Evolutionary conservation across 495 filamentous ascomycete genomes (phyloP).

Genomic region (Lasiosphaeria miniovina): DNA sequence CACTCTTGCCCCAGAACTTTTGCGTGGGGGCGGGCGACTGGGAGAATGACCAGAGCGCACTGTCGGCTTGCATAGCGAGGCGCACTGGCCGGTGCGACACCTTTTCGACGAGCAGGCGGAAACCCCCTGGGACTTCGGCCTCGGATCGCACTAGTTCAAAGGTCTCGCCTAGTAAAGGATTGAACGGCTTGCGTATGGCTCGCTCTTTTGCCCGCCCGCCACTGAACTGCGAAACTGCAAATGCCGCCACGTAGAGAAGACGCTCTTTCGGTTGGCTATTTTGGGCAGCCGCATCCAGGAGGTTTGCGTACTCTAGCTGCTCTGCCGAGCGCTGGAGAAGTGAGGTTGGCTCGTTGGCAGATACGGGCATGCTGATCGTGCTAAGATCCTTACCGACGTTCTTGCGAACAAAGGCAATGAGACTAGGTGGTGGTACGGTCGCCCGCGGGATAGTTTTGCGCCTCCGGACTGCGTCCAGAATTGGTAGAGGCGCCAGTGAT

Average conservation of each 20-base stretch:
- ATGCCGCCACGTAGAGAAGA: conserved; percentile 80
- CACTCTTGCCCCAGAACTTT: conserved; percentile 98
- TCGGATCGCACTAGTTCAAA: conserved; percentile 91
- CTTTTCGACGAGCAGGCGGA: conserved; percentile 89
- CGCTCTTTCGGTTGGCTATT: conserved; percentile 60
- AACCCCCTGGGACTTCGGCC: conserved; percentile 61
- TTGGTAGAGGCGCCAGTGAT: conserved; percentile 72
- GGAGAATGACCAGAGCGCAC: conserved; percentile 74
- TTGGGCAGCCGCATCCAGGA: conserved; percentile 74
- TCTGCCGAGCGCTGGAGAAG: conserved; percentile 84
- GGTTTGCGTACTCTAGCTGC: conserved; percentile 79
- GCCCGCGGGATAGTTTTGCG: conserved; percentile 67
- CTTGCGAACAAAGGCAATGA: conserved; percentile 92
- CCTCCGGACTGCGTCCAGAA: conserved; percentile 59
- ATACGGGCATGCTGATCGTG: conserved; percentile 94
- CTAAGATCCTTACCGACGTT: conserved; percentile 97
- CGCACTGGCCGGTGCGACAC: conserved; percentile 88
- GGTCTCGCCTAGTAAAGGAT: conserved; percentile 94
- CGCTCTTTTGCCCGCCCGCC: conserved; percentile 79
- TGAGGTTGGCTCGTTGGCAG: conserved; percentile 90
- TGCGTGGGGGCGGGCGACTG: conserved; percentile 86
- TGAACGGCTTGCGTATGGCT: conserved; percentile 95
- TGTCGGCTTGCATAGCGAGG: conserved; percentile 89
- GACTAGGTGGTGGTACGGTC: conserved; percentile 75
- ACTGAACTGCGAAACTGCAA: conserved; percentile 81